Evolutionary conservation across 768 basidiomycete species (phyloP), one percentile per base, ranked within the genome.

Genomic region (Nidula microcarpa): DNA sequence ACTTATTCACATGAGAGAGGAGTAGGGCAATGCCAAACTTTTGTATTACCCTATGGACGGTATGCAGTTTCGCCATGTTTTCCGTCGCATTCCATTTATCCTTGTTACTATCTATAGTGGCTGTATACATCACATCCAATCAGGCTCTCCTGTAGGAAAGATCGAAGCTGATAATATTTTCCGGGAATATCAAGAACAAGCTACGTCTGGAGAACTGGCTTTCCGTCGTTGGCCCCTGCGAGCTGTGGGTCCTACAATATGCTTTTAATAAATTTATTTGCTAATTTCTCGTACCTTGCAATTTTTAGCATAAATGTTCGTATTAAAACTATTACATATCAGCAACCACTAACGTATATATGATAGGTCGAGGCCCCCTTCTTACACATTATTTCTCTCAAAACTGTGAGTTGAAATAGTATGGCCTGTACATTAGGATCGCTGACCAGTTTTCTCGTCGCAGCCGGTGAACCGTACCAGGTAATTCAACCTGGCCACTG

Each of bases 311-410:
- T 60, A 88, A 84, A 77, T 82, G 88, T 89, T 51, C 60, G 47
- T 51, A 23, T 32, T 30, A 14, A 14, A 46, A 41, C n/a, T 4
- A 11, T 33, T 39, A 11, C 37, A 35, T 7, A 14, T 32, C 44
- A 10, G 37, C 49, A 39, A 53, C 43, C 39, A 51, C 41, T 55
- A 50, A 53, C 17, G 23, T 46, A 10, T 30, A 30, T 30, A 30
- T 30, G 23, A 30, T 52, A 91, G 89, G 81, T 59, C 81, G 88
- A 41, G 90, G 90, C 6, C 65, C 75, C 3, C 67, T 91, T 3
- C 69, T 92, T 47, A 86, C 90, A 4, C 87, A 89, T 60, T 92
- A 92, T 61, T 92, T 92, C 60, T 91, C 90, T 11, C 90, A 92
- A 57, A 92, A 92, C 53, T 82, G 90, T 89, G 63, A 63, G 84